Evolutionary conservation across 106 monocot species (phyloP).

Genomic region (Triglochin maritima): DNA sequence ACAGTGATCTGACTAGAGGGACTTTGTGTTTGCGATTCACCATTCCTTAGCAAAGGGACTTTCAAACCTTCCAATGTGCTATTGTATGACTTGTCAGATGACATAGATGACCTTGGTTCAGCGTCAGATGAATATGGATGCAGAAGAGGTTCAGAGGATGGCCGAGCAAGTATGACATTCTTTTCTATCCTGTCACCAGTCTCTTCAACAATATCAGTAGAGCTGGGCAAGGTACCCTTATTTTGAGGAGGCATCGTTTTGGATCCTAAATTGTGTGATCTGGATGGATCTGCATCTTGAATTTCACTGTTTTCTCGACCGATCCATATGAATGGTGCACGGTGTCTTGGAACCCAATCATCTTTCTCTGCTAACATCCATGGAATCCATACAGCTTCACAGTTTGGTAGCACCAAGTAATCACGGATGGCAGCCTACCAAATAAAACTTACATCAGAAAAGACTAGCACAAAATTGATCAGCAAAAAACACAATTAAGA

Average conservation of each 20-base stretch:
- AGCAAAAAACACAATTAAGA: no score
- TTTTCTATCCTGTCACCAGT: conserved; percentile 15
- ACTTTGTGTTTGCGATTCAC: background rate
- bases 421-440: conserved; percentile 66
- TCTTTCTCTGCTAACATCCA: conserved; percentile 94
- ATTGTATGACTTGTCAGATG: background rate
- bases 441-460: no score
- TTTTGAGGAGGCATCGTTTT: conserved; percentile 14
- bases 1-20: background rate
- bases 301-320: conserved; percentile 37
- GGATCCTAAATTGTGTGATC: conserved; percentile 11
- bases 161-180: conserved; percentile 8
- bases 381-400: conserved; percentile 62
- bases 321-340: conserved; percentile 65
- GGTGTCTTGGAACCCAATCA: conserved; percentile 70
- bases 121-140: background rate
- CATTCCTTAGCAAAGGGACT: background rate
- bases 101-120: background rate
- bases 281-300: conserved; percentile 14
- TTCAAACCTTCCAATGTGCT: background rate
- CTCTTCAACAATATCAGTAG: conserved; percentile 6
- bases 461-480: no score
- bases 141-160: background rate
- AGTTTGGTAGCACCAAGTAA: conserved; percentile 77
- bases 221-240: conserved; percentile 7